Evolutionary conservation across 2,329 filamentous ascomycete species (phyloP), one percentile per base, ranked within the genome.

Genomic region (Microsporum ferrugineum): DNA sequence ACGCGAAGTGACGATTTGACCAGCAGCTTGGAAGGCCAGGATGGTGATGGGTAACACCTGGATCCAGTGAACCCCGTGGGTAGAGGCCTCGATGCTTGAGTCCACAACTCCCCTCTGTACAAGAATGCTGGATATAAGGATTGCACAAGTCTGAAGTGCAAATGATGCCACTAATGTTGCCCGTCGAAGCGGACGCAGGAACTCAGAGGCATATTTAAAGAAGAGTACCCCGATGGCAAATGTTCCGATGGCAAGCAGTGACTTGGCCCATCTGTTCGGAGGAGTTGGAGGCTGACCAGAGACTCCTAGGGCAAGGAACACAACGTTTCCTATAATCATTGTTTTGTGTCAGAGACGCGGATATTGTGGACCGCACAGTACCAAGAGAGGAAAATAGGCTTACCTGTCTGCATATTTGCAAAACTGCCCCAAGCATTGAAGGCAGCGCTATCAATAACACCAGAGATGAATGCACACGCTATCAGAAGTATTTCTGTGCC

Each of bases 291-390:
- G 75, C 62, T 76, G 74, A 7, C 72, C 70, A 4, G 73, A 73
- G n/a, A 66, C 68, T 51, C 76, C 75, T 3, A 78, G 69, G 10
- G 73, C 76, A 14, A 77, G 70, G 64, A 77, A 78, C 56, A 78
- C 68, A 5, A 73, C 73, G 64, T 77, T 78, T 39, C 76, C 76
- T 77, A n/a, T 7, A 34, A 36, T 23, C 27, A 36, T 10, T 5
- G 17, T 23, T 23, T 23, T 23, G 1, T 23, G 43, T 59, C 12
- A 34, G 51, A 56, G 8, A 8, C 29, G 5, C 2, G 17, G 17
- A 6, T 29, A 29, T 12, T 29, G 14, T 43, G 14, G 14, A 43
- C 10, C 7, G 7, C 17, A 2, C 3, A 58, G 41, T 5, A 51
- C 47, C 7, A 57, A 34, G 12, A 41, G 14, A 7, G 3, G 4